Conservation (phyloP, 1,284 basidiomycete species). For the Coniferiporia sulphurascens region DNA sequence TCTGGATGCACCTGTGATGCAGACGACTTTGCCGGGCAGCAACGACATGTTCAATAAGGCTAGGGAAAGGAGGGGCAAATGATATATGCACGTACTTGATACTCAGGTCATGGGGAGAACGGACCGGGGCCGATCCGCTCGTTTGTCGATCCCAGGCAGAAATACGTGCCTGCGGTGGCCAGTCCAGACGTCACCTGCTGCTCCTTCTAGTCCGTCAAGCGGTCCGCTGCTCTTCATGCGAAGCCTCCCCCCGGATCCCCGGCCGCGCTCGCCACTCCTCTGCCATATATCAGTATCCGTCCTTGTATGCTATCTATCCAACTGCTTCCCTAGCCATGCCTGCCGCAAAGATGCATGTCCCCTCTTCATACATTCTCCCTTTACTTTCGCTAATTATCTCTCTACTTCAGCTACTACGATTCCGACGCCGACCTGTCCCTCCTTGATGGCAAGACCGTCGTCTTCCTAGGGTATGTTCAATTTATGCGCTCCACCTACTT, state of each 20-base stretch:
- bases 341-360: slow-evolving; percentile 45
- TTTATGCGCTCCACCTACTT: not conserved
- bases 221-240: too few relatives aligned
- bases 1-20: slow-evolving; percentile 72
- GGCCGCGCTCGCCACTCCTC: too few relatives aligned
- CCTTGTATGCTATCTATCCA: not conserved
- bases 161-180: too few relatives aligned
- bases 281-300: too few relatives aligned
- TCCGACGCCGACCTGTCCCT: slow-evolving; percentile 48
- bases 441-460: slow-evolving; percentile 48
- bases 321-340: slow-evolving; percentile 21
- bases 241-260: too few relatives aligned
- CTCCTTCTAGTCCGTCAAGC: too few relatives aligned
- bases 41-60: slow-evolving; percentile 36
- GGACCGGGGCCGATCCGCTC: too few relatives aligned
- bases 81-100: too few relatives aligned
- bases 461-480: slow-evolving; percentile 50
- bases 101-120: too few relatives aligned
- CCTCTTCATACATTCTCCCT: not conserved
- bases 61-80: too few relatives aligned
- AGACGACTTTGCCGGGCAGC: slow-evolving; percentile 58
- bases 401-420: slow-evolving; percentile 49
- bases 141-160: too few relatives aligned
- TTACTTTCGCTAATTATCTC: not conserved
- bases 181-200: too few relatives aligned